A percentile compares a stretch with the other conserved stretches of the same genome.
phyloP scores from a whole-genome alignment of 2,329 filamentous ascomycete species.

The Cordyceps cateniannulata region DNA sequence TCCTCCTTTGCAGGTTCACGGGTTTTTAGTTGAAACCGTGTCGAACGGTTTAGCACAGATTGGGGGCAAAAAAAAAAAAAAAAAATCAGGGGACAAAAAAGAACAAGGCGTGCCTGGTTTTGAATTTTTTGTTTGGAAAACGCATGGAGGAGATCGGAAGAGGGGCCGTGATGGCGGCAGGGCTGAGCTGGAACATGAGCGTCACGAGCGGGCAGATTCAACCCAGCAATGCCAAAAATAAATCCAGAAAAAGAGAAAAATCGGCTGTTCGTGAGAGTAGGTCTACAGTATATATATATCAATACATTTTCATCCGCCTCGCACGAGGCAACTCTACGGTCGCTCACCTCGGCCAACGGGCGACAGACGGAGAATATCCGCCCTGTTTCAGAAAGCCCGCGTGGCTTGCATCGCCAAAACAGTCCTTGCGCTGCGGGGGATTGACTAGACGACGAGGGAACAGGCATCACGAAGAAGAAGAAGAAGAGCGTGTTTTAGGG shows the following conservation, averaged over 20 bases:
- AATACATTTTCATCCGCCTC: not conserved
- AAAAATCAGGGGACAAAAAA: not conserved
- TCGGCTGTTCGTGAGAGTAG: not conserved
- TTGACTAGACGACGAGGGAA: not conserved
- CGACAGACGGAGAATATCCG: not conserved
- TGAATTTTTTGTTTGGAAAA: not conserved
- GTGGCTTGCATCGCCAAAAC: conserved; percentile 5
- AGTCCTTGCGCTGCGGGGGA: not conserved
- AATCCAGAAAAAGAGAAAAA: not conserved
- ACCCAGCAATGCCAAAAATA: too few relatives aligned
- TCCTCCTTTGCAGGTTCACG: too few relatives aligned
- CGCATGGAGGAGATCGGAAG: not conserved
- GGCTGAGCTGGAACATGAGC: not conserved
- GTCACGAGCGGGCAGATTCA: not conserved
- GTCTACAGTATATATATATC: not conserved
- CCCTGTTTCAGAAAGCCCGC: not conserved
- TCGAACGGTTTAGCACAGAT: not conserved
- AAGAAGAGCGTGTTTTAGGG: too few relatives aligned
- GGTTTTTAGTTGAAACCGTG: not conserved
- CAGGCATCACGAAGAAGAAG: not conserved
- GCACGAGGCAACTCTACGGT: not conserved
- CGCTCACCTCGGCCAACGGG: not conserved
- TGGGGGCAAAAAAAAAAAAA: not conserved
- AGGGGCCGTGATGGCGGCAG: not conserved
- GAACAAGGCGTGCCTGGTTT: too few relatives aligned